Percentiles rank a stretch among this genome's conserved stretches.
phyloP scores from a whole-genome alignment of 179 eudicot genomes.

The Nepenthes alata region DNA sequence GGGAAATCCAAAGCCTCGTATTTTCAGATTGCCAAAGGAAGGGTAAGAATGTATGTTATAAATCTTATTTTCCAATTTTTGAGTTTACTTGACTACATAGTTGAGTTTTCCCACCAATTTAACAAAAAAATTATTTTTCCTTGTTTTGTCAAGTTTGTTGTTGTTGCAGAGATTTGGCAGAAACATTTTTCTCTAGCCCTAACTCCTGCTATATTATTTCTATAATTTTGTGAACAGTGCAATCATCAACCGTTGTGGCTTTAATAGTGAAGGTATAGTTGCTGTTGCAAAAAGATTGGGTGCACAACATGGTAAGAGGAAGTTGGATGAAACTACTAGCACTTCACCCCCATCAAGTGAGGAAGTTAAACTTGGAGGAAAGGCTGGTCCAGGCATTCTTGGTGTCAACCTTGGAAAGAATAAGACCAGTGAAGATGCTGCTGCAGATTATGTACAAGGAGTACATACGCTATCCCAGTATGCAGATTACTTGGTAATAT shows the following conservation, averaged over 20 bases:
- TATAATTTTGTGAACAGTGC: slow-evolving; percentile 51
- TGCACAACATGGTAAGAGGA: slow-evolving; percentile 98
- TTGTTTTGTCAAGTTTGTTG: too few species aligned
- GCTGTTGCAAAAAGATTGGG: slow-evolving; percentile 91
- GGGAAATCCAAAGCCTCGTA: slow-evolving; percentile 95
- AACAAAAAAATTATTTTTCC: too few species aligned
- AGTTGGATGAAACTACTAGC: slow-evolving; percentile 77
- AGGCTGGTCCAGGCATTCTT: slow-evolving; percentile 98
- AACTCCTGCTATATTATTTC: neutral
- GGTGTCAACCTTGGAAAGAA: slow-evolving; percentile 98
- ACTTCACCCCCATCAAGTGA: slow-evolving; percentile 50
- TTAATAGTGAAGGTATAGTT: slow-evolving; percentile 96
- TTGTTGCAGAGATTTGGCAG: too few species aligned
- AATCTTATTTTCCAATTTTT: neutral
- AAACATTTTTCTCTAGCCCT: too few species aligned
- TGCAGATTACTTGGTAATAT: slow-evolving; percentile 93
- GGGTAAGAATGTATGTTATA: slow-evolving; percentile 53
- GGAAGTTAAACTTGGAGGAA: slow-evolving; percentile 80
- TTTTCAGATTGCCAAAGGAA: slow-evolving; percentile 73
- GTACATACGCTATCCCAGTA: slow-evolving; percentile 95
- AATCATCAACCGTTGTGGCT: slow-evolving; percentile 88
- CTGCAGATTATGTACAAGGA: slow-evolving; percentile 95
- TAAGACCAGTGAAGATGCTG: slow-evolving; percentile 94
- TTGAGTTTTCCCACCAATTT: too few species aligned
- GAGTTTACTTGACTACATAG: too few species aligned